phyloP scores from a whole-genome alignment of 2,329 filamentous ascomycete species.

The Cryoendolithus antarcticus region DNA sequence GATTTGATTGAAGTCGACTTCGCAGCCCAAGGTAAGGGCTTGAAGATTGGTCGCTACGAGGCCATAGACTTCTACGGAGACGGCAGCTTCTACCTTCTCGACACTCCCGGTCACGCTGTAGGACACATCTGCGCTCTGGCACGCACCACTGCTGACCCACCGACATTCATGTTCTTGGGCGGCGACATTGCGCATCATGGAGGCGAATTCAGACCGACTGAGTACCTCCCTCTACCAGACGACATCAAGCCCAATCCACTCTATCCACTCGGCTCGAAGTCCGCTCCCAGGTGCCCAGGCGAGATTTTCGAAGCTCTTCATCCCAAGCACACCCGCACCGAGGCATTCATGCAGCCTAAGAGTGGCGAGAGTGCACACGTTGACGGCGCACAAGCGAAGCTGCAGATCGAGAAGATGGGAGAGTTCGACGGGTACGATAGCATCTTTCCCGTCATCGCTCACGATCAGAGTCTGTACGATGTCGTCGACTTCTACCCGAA shows the following conservation, averaged over 20 bases:
- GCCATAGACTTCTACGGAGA: constrained; percentile 44
- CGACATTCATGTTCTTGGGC: constrained; percentile 37
- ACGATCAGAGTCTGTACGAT: constrained; percentile 33
- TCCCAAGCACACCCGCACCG: constrained; percentile 12
- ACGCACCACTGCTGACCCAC: constrained; percentile 23
- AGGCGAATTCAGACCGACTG: constrained; percentile 34
- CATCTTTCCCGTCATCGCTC: constrained; percentile 36
- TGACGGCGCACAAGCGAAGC: constrained; percentile 22
- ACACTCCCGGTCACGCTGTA: constrained; percentile 40
- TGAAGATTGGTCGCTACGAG: constrained; percentile 30
- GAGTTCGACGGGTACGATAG: constrained; percentile 34
- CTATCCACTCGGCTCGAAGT: constrained; percentile 8
- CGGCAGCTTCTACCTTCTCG: constrained; percentile 42
- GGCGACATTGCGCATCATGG: constrained; percentile 36
- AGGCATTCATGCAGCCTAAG: constrained; percentile 18
- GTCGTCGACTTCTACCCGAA: constrained; percentile 40
- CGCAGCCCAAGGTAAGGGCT: constrained; percentile 10
- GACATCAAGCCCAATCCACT: constrained; percentile 31
- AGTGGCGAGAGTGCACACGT: constrained; percentile 12
- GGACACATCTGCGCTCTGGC: constrained; percentile 39
- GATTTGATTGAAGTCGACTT: constrained; percentile 25
- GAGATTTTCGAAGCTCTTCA: constrained; percentile 28
- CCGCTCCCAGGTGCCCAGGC: constrained; percentile 26
- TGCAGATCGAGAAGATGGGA: constrained; percentile 34
- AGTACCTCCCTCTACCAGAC: constrained; percentile 27